Evolutionary conservation across 768 basidiomycete genomes (phyloP).

Genomic region (Megacollybia marginata): DNA sequence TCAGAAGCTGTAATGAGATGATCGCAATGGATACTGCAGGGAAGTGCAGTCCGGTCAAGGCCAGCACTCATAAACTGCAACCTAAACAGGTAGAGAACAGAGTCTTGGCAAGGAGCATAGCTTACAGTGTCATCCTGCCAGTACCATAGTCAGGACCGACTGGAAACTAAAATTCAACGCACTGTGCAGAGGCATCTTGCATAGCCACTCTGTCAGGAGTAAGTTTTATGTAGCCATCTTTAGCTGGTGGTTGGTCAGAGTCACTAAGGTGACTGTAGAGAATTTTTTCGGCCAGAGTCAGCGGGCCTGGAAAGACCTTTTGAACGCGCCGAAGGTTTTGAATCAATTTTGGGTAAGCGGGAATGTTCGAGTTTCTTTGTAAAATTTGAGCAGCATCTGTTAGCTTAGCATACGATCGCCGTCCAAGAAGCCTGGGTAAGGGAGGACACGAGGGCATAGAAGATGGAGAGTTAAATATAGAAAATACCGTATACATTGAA

Average conservation of each 20-base stretch:
- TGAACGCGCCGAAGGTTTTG: conserved; percentile 66
- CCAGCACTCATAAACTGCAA: conserved; percentile 99
- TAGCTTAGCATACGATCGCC: too few species aligned
- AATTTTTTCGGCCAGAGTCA: conserved; percentile 97
- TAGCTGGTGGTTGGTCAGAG: conserved; percentile 62
- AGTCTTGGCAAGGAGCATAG: neutral
- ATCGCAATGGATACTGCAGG: conserved; percentile 93
- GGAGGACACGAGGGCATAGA: too few species aligned
- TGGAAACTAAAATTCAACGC: conserved; percentile 19
- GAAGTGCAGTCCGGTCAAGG: conserved; percentile 74
- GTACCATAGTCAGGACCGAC: conserved; percentile 4
- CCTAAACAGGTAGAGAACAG: conserved; percentile 25
- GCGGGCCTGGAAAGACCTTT: conserved; percentile 62
- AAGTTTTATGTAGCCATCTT: conserved; percentile 90
- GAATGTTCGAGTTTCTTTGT: conserved; percentile 17
- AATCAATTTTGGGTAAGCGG: conserved; percentile 71
- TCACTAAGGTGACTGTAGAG: conserved; percentile 88
- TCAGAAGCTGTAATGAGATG: conserved; percentile 93
- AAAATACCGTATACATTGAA: too few species aligned
- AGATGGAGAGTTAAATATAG: too few species aligned
- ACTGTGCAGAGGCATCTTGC: conserved; percentile 91
- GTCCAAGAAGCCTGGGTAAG: too few species aligned
- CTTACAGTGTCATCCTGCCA: conserved; percentile 76
- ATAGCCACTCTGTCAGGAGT: conserved; percentile 92
- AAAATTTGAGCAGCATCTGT: too few species aligned